Evolutionary conservation across 768 basidiomycete species (phyloP), one percentile per base, ranked within the genome.

Genomic region (Leucocoprinus birnbaumii): DNA sequence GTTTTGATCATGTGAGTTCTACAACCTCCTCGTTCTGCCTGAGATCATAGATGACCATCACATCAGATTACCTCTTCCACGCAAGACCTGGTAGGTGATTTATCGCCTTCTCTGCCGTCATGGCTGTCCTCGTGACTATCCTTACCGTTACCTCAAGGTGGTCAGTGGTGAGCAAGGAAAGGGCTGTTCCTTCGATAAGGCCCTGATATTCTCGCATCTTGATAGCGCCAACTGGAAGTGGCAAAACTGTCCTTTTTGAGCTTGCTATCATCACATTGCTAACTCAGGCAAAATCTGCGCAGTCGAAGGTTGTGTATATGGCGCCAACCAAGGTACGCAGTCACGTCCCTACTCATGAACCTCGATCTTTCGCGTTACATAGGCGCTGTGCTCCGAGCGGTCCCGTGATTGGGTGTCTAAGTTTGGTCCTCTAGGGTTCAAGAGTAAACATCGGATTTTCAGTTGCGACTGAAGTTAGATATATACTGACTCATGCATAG

Each of bases 221-320:
- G n/a, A n/a, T n/a, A 93, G 95, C 96, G 2, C 97, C 97, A 0
- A 98, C 97, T 13, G 94, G 95, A 25, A 91, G 92, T 48, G 97
- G 97, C 25, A 98, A 98, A 70, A 99, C 97, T 0, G 92, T 89
- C 8, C 71, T 98, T 25, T 99, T 98, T 61, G 97, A 99, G 65
- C 73, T 99, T 13, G 84, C 90, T 2, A 89, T 98, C 51, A 82
- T 98, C 48, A 83, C 83, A 26, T 72, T 73, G 48, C 25, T 65
- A 59, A 10, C 68, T 66, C 24, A 66, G 71, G 24, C 58, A 66
- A n/a, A 62, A 68, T n/a, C 22, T 4, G 26, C 31, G 13, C 55
- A 31, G 6, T 48, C 54, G 2, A 92, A 91, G 71, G 89, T 87
- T 59, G 83, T 99, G 14, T 99, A 99, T 65, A 85, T 99, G 62